Evolutionary conservation across 2,329 filamentous ascomycete species (phyloP).

Genomic region (Arthrobotrys entomopaga): DNA sequence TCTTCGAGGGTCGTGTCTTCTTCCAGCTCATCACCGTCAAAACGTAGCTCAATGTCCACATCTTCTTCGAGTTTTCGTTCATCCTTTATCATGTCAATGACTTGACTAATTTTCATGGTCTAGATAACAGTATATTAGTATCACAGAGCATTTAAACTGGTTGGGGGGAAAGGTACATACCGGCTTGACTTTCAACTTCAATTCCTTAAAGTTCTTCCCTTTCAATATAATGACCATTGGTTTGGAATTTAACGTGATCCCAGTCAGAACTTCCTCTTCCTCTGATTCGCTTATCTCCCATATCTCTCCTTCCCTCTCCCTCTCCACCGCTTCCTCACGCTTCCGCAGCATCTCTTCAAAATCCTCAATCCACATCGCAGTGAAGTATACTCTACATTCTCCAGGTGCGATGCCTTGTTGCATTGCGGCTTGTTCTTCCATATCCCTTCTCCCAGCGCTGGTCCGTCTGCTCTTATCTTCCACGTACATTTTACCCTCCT

Average conservation of each 20-base stretch:
- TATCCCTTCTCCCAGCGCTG: slow-evolving; percentile 9
- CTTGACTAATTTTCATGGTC: slow-evolving; percentile 47
- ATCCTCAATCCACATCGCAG: slow-evolving; percentile 46
- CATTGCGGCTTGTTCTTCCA: slow-evolving; percentile 28
- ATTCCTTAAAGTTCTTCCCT: slow-evolving; percentile 45
- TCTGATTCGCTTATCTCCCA: slow-evolving; percentile 23
- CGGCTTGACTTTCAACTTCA: slow-evolving; percentile 46
- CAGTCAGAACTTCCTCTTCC: slow-evolving; percentile 35
- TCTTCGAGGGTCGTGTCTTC: slow-evolving; percentile 96
- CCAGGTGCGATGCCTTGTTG: slow-evolving; percentile 30
- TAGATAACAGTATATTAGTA: neutral
- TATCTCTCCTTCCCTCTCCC: neutral
- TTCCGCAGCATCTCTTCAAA: slow-evolving; percentile 25
- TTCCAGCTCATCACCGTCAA: slow-evolving; percentile 61
- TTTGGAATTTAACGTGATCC: slow-evolving; percentile 33
- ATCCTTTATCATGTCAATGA: slow-evolving; percentile 28
- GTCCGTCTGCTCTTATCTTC: slow-evolving; percentile 1
- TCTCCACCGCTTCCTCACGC: slow-evolving; percentile 25
- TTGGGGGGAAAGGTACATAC: slow-evolving; percentile 11
- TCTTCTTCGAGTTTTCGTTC: slow-evolving; percentile 42
- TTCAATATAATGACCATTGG: slow-evolving; percentile 33
- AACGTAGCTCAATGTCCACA: slow-evolving; percentile 41
- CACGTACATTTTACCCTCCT: slow-evolving; percentile 45
- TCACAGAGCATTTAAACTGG: neutral
- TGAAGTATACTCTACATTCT: slow-evolving; percentile 41